A percentile compares a stretch with the other conserved stretches of the same genome.
Evolutionary conservation across 345 rosid species (phyloP).

Genomic region (Pugionium cornutum): DNA sequence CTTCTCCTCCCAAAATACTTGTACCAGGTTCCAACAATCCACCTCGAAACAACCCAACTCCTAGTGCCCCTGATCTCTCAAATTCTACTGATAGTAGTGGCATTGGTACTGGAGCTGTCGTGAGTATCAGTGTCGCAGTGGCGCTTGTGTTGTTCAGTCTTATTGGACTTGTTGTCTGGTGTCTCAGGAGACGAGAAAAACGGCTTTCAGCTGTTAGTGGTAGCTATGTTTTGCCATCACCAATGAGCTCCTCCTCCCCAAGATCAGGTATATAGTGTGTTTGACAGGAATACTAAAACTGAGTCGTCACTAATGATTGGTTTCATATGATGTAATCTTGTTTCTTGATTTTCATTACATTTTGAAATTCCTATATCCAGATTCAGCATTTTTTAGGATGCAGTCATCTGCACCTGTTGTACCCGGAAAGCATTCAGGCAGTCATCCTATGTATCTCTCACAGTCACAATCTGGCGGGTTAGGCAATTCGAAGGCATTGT

Average conservation of each 20-base stretch:
- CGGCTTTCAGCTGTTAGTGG: constrained; percentile 55
- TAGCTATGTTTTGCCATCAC: constrained; percentile 62
- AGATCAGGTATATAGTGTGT: constrained; percentile 56
- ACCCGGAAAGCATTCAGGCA: constrained; percentile 53
- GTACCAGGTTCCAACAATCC: constrained; percentile 41
- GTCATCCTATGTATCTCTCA: constrained; percentile 48
- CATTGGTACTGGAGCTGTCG: constrained; percentile 53
- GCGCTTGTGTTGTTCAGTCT: constrained; percentile 61
- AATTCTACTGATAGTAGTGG: constrained; percentile 35
- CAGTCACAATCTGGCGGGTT: constrained; percentile 64
- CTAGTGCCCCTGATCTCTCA: constrained; percentile 32
- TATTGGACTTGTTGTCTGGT: constrained; percentile 57
- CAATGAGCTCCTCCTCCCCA: constrained; percentile 56
- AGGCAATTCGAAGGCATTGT: constrained; percentile 73
- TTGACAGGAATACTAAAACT: not conserved
- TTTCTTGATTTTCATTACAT: constrained; percentile 20
- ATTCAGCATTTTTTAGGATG: constrained; percentile 51
- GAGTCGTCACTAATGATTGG: too few species aligned
- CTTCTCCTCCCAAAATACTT: constrained; percentile 45
- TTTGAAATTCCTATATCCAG: constrained; percentile 43
- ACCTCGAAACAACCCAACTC: constrained; percentile 41
- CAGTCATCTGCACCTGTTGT: constrained; percentile 70
- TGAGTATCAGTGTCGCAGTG: constrained; percentile 55
- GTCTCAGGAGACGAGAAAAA: constrained; percentile 60
- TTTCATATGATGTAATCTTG: too few species aligned